A percentile compares a stretch with the other conserved stretches of the same genome.
Conservation (phyloP, 1,139 yeast genomes). For the Candida sanyaensis region DNA sequence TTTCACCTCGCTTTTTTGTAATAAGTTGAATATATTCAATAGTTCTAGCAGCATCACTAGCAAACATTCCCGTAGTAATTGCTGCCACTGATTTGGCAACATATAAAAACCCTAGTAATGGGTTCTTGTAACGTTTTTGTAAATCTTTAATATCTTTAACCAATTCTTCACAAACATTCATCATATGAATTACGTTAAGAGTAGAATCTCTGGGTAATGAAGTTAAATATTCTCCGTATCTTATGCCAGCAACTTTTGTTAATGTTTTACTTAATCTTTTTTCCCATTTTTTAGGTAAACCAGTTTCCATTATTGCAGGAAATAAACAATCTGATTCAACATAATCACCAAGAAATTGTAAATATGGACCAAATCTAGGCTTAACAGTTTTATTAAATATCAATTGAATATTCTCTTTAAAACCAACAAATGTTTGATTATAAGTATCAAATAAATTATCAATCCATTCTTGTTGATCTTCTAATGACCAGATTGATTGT, state of each 20-base stretch:
- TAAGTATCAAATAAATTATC: slow-evolving; percentile 50
- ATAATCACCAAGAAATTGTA: slow-evolving; percentile 52
- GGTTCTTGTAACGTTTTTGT: slow-evolving; percentile 62
- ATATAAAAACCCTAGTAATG: slow-evolving; percentile 59
- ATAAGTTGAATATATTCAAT: slow-evolving; percentile 54
- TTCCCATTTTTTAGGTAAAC: slow-evolving; percentile 52
- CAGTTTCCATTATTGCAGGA: slow-evolving; percentile 33
- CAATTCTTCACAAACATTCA: slow-evolving; percentile 59
- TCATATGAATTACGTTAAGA: slow-evolving; percentile 57
- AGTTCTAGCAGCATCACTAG: slow-evolving; percentile 65
- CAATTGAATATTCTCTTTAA: slow-evolving; percentile 45
- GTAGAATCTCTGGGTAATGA: slow-evolving; percentile 64
- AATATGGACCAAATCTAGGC: slow-evolving; percentile 63
- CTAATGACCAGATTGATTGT: slow-evolving; percentile 41
- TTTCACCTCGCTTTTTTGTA: slow-evolving; percentile 34
- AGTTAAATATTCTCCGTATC: slow-evolving; percentile 59
- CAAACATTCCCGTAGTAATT: slow-evolving; percentile 59
- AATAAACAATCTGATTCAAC: slow-evolving; percentile 53
- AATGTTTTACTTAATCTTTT: slow-evolving; percentile 50
- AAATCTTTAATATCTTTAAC: slow-evolving; percentile 51
- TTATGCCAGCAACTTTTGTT: slow-evolving; percentile 53
- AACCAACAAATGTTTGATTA: slow-evolving; percentile 46
- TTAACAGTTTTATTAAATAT: slow-evolving; percentile 51
- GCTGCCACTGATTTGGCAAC: slow-evolving; percentile 59
- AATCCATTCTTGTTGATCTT: slow-evolving; percentile 56